phyloP scores from a whole-genome alignment of 106 monocot species.

The Apostasia ramifera region DNA sequence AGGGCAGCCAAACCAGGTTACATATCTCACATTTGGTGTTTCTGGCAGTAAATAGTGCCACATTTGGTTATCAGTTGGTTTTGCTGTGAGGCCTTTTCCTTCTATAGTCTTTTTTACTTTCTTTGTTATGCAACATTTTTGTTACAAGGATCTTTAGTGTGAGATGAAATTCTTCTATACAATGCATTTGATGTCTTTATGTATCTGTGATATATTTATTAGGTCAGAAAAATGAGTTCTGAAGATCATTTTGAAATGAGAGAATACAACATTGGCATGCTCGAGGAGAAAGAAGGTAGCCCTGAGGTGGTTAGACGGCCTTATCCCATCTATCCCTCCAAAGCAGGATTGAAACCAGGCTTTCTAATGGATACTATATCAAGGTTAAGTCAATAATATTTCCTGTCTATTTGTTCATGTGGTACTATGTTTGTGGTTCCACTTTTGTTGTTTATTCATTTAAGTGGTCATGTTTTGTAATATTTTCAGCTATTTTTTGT shows the following conservation, averaged over 20 bases:
- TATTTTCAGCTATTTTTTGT: not conserved
- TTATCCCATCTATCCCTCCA: constrained; percentile 90
- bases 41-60: too few relatives aligned
- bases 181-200: not conserved
- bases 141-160: not conserved
- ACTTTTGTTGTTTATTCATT: not conserved
- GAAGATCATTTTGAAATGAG: constrained; percentile 77
- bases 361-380: constrained; percentile 62
- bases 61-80: too few relatives aligned
- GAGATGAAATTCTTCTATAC: not conserved
- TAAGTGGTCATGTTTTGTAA: not conserved
- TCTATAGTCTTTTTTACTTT: not conserved
- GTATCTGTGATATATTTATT: not conserved
- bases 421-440: too few relatives aligned
- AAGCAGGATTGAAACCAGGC: constrained; percentile 62
- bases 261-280: constrained; percentile 69
- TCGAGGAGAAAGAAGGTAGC: constrained; percentile 45
- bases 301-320: constrained; percentile 45
- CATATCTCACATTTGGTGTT: too few relatives aligned
- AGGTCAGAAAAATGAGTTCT: constrained; percentile 67
- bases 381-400: constrained; percentile 29
- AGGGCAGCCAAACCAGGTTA: too few relatives aligned
- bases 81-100: too few relatives aligned
- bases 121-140: not conserved
- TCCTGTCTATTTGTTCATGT: too few relatives aligned